Base-by-base conservation (phyloP, 1,284 basidiomycete genomes). In the Tilletia caries region DNA sequence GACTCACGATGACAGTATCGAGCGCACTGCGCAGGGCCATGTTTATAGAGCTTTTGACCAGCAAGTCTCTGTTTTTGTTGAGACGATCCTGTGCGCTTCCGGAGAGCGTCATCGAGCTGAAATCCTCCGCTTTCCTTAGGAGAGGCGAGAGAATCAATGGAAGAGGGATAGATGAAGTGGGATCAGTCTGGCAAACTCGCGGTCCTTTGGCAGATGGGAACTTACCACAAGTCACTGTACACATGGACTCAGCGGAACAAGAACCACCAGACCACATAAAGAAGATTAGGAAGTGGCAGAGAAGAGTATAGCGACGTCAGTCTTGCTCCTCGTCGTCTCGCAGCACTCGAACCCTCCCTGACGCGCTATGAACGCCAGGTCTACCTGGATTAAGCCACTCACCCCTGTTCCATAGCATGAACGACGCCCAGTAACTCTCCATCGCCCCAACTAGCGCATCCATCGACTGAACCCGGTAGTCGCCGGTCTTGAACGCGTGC, bases 101-200 rank as follows among this genome's bases (percentile, higher is more conserved):
- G 72, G 91, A 91, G 86, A 92, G 95, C 90, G 92, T 95, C 2
- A 92, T 93, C 82, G 83, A 71, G 54, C 73, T 75, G 66, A 83
- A 83, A 69, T 83, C 81, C 70, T 98, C 95, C 60, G 91, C 92
- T 80, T 96, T 97, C 95, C 95, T 98, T 71, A 89, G 86, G 98
- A 95, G 15, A 15, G 1, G 33, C 15, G 37, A 41, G 37, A 2
- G 15, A 41, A 32, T 18, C n/a, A 29, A 8, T 13, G 5, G 34
- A 29, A 33, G 5, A 25, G 20, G 4, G 13, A 6, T 4, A 10
- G 34, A 13, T 64, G 10, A n/a, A 15, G 3, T 13, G 1, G 4
- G 62, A 12, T 37, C 3, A 4, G 20, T 13, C 2, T 2, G 12
- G 8, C 10, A 41, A 41, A 2, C 37, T 15, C 8, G 37, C 37